These are phyloP conservation scores for Vitis vinifera DNA, from an alignment of 164 flowering plant genomes.

Conservation along the genomic window ASM3070453v1 NC_081818.1:20437501-20438000, in stretches of 20 bases:
- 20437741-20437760: conserved; percentile 26
- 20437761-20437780: conserved; percentile 7
- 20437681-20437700: conserved; percentile 84
- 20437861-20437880: conserved; percentile 9
- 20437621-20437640: conserved; percentile 76
- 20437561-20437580: conserved; percentile 45
- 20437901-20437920: conserved; percentile 8
- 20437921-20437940: conserved; percentile 4
- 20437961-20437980: conserved; percentile 2
- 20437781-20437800: conserved; percentile 6
- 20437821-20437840: conserved; percentile 3
- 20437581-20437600: conserved; percentile 38
- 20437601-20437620: conserved; percentile 51
- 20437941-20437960: conserved; percentile 13
- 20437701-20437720: conserved; percentile 68
- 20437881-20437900: conserved; percentile 10
- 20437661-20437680: conserved; percentile 71
- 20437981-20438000: too few relatives aligned
- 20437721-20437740: conserved; percentile 60
- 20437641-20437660: conserved; percentile 81
- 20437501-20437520: conserved; percentile 53
- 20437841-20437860: conserved; percentile 1
- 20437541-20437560: conserved; percentile 34
- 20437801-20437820: neutral
- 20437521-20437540: conserved; percentile 38